A percentile compares a stretch with the other conserved stretches of the same genome.
These are phyloP conservation scores for Agaricus blazei DNA, from an alignment of 768 basidiomycete species.

Conservation along the genomic window DNA sequence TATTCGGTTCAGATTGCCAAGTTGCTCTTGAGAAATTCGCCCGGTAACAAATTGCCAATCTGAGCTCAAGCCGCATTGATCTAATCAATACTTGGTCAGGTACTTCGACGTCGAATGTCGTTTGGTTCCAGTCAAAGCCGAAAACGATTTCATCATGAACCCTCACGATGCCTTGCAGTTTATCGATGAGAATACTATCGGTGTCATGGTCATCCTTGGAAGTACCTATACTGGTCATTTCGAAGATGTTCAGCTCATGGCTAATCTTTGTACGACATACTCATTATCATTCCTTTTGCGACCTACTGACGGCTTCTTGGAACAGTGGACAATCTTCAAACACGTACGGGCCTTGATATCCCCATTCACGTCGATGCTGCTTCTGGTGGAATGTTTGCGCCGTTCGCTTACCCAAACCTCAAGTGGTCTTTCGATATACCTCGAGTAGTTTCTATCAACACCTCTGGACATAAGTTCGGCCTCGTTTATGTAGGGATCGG, in stretches of 20 bases:
- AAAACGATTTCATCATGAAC: constrained; percentile 47
- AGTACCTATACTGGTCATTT: constrained; percentile 61
- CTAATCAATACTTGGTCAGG: constrained; percentile 15
- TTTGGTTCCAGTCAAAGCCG: constrained; percentile 38
- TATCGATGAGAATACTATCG: constrained; percentile 70
- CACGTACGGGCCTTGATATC: constrained; percentile 49
- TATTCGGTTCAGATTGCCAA: constrained; percentile 59
- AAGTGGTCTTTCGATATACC: constrained; percentile 56
- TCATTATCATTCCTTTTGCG: not conserved
- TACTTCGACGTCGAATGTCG: constrained; percentile 63
- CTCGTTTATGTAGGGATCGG: constrained; percentile 50
- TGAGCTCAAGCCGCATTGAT: too few relatives aligned
- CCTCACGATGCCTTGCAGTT: constrained; percentile 51
- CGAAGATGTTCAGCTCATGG: constrained; percentile 55
- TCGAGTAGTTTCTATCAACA: constrained; percentile 51
- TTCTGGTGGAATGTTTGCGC: constrained; percentile 59
- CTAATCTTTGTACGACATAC: constrained; percentile 30
- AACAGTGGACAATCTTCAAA: constrained; percentile 48
- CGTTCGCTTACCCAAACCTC: constrained; percentile 52
- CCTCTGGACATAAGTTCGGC: constrained; percentile 58
- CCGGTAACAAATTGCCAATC: constrained; percentile 22
- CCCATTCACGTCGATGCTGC: constrained; percentile 69
- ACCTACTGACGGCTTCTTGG: not conserved
- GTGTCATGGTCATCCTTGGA: constrained; percentile 52
- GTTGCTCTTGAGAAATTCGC: constrained; percentile 66